Evolutionary conservation across 169 alveolate species (phyloP).

Genomic region (Plasmodium malariae): DNA sequence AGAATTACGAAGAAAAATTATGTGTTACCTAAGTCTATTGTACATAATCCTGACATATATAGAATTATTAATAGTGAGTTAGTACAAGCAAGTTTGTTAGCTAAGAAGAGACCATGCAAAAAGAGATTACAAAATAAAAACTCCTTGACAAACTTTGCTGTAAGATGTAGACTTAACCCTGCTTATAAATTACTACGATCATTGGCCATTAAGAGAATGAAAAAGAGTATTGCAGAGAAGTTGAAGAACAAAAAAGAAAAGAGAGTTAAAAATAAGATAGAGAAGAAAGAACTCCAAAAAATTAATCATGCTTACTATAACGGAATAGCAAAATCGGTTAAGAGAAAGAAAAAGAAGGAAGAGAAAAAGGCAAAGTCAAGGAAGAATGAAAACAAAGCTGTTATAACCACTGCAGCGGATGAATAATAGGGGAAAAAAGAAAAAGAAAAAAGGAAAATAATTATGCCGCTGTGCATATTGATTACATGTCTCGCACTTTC

Average conservation of each 20-base stretch:
- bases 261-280: conserved; percentile 16
- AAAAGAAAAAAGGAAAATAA: background rate
- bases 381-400: conserved; percentile 29
- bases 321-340: conserved; percentile 23
- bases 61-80: conserved; percentile 97
- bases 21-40: conserved; percentile 91
- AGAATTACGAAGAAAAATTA: conserved; percentile 83
- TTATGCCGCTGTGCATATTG: too few species aligned
- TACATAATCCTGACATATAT: conserved; percentile 89
- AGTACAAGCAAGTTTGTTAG: conserved; percentile 94
- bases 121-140: conserved; percentile 76
- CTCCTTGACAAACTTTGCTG: conserved; percentile 80
- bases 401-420: conserved; percentile 14
- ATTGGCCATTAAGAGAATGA: conserved; percentile 43
- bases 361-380: conserved; percentile 60
- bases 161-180: conserved; percentile 79
- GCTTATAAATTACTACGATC: conserved; percentile 77
- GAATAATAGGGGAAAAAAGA: background rate
- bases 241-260: conserved; percentile 34
- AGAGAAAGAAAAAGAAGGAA: conserved; percentile 50
- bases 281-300: conserved; percentile 47
- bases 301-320: conserved; percentile 51
- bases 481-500: too few species aligned
- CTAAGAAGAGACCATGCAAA: conserved; percentile 80
- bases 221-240: conserved; percentile 27